Percentiles rank a stretch among this genome's conserved stretches.
These are phyloP conservation scores for Xerocomus potaroensis DNA, from an alignment of 768 basidiomycete genomes.

Conservation along the genomic window DNA sequence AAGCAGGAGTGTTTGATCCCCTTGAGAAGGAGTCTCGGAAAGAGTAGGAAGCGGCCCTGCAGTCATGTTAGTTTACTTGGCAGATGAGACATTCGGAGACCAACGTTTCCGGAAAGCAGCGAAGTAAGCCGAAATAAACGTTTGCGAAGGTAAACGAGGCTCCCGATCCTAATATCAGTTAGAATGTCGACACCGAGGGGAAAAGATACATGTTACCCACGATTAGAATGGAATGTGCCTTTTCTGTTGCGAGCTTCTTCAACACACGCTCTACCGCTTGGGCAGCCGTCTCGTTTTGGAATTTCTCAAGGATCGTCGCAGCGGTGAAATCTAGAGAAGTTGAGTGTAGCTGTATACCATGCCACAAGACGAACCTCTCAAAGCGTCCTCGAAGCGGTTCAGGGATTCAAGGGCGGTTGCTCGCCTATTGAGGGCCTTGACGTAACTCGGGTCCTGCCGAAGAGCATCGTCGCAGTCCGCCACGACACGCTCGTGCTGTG, in stretches of 20 bases:
- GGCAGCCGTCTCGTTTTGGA: conserved; percentile 76
- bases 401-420: conserved; percentile 82
- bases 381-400: conserved; percentile 65
- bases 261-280: conserved; percentile 88
- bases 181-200: background rate
- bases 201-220: conserved; percentile 34
- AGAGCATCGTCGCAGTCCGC: conserved; percentile 88
- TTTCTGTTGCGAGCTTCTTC: conserved; percentile 71
- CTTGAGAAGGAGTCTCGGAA: conserved; percentile 70
- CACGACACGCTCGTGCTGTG: conserved; percentile 77
- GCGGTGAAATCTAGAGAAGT: conserved; percentile 79
- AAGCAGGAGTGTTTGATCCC: conserved; percentile 78
- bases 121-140: conserved; percentile 94
- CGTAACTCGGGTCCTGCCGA: conserved; percentile 74
- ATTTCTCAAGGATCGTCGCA: conserved; percentile 91
- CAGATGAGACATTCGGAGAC: conserved; percentile 23
- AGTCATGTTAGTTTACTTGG: background rate
- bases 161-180: conserved; percentile 48
- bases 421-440: conserved; percentile 89
- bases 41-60: conserved; percentile 64
- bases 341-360: background rate
- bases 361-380: conserved; percentile 58
- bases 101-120: conserved; percentile 90
- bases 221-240: conserved; percentile 67
- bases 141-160: conserved; percentile 79